Evolutionary conservation across 2,329 filamentous ascomycete genomes (phyloP), one percentile per base, ranked within the genome.

Genomic region (Hortaea sp.): DNA sequence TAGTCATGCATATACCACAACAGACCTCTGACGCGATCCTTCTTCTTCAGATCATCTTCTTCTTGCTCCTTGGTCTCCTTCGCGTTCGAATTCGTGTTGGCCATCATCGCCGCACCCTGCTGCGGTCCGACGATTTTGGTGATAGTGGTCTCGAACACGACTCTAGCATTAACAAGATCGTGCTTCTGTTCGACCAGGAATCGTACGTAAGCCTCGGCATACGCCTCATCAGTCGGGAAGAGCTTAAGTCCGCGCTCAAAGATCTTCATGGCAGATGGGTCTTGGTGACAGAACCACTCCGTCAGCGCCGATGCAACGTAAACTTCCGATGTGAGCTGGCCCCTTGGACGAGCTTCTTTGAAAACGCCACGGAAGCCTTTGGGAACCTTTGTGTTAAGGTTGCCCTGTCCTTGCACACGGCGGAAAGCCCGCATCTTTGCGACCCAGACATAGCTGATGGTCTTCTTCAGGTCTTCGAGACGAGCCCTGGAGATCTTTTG

Each of bases 201-300:
- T 69, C 95, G 95, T 57, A 98, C 75, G 65, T 98, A 97, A 66
- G 97, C 89, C 43, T 98, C 76, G 52, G 94, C 88, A 67, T 97
- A 97, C 48, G 81, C 76, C 63, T 95, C 89, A 59, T 97, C 90
- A 42, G 94, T 87, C 0, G 90, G 90, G 61, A 97, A 98, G 9
- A 98, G 73, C 61, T 88, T 92, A 53, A 90, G 82, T 13, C 92
- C 92, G 40, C 90, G 84, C 63, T 98, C 92, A 55, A 97, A 94
- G 49, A 98, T 97, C 69, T 92, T 95, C 39, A 85, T 86, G 1
- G 89, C 90, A 0, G 92, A 87, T 0, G 83, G 79, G 58, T 97
- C 92, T 61, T 94, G 92, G 67, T 98, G 98, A 55, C 94, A 94
- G 57, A 94, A 83, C 62, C 92, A 90, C 65, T 98, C 92, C 60